phyloP scores from a whole-genome alignment of 306 rosid genomes.

The Prosopis cineraria region DNA sequence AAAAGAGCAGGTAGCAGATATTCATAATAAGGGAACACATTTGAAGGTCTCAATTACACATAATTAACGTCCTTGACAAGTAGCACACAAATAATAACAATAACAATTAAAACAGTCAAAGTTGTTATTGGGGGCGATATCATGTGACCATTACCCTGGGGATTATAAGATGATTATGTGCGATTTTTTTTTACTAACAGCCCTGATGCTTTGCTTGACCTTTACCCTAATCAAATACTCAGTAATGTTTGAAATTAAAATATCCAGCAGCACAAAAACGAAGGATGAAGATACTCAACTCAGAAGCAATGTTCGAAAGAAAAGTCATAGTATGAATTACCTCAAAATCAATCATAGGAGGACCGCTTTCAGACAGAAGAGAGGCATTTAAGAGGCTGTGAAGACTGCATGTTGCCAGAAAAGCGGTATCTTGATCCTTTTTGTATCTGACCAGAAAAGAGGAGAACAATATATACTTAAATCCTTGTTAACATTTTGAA shows the following conservation, averaged over 20 bases:
- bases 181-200: too few species aligned
- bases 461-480: conserved; percentile 21
- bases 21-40: too few species aligned
- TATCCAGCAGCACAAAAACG: conserved; percentile 17
- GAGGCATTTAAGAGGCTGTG: conserved; percentile 80
- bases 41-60: too few species aligned
- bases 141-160: too few species aligned
- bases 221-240: too few species aligned
- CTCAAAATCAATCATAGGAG: conserved; percentile 98
- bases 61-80: too few species aligned
- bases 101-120: too few species aligned
- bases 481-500: conserved; percentile 25
- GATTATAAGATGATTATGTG: too few species aligned
- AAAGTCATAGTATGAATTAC: conserved; percentile 45
- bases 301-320: conserved; percentile 14
- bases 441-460: conserved; percentile 66
- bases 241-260: conserved; percentile 12
- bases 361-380: conserved; percentile 85
- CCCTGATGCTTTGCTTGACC: too few species aligned
- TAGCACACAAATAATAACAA: too few species aligned
- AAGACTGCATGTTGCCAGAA: conserved; percentile 86
- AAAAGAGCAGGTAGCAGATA: too few species aligned
- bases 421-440: conserved; percentile 81
- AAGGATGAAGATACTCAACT: conserved; percentile 20
- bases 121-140: too few species aligned